Evolutionary conservation across 371 early-diverging fungal genomes (phyloP), one percentile per base, ranked within the genome.

Genomic region (Mortierella sp.): DNA sequence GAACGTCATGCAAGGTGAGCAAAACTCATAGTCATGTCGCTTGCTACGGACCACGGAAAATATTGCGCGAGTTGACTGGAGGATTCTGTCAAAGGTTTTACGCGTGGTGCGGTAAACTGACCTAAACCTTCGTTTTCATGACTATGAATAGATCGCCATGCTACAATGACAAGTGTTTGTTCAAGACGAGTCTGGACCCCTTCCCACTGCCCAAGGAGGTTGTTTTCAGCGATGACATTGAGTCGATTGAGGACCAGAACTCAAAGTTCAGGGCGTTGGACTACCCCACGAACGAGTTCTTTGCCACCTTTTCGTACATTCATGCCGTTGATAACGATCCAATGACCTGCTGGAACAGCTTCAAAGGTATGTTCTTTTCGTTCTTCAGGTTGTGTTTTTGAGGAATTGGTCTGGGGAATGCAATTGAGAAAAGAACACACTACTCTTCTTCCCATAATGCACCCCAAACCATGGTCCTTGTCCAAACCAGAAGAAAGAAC

Each of bases 301-400:
- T 90, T 89, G 82, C 83, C 28, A 80, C 88, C 21, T 84, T 88
- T 78, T 88, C 91, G 0, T 93, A 90, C 72, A 90, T 91, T 57
- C 87, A 82, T 40, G 92, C 90, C 2, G 92, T 92, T 0, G 93
- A 93, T 74, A 82, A 83, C 24, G 89, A 92, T 79, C 88, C 88
- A 0, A 79, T 71, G 26, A 91, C 92, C 14, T 93, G 93, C 73
- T 93, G 93, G 93, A 90, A 90, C 67, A 91, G 91, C 24, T 89
- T 87, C 69, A 83, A 82, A 80, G 67, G 67, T 67, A 40, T 19
- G 40, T 34, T 6, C 16, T 19, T 24, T 24, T 67, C 6, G 1
- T 21, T 24, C 2, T 40, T 2, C 4, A 9, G 24, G 21, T 67
- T 67, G 16, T 37, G 21, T 4, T 2, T 10, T 61, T 61, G 19